Evolutionary conservation across 2,329 filamentous ascomycete species (phyloP).

Genomic region (Rugonectria rugulosa): DNA sequence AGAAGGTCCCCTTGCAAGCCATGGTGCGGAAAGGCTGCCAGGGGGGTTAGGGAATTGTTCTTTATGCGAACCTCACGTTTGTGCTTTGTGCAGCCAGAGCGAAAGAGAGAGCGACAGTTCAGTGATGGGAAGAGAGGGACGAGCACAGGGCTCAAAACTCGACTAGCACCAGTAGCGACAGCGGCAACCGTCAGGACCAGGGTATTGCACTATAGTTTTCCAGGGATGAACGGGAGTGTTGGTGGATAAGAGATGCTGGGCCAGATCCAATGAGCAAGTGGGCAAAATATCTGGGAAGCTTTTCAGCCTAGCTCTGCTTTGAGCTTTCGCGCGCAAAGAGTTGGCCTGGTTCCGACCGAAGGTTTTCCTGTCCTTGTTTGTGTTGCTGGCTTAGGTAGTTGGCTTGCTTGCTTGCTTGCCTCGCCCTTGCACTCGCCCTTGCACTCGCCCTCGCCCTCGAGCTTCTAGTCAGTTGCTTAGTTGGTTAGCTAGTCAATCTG

Average conservation of each 20-base stretch:
- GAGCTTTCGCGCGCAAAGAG: not conserved
- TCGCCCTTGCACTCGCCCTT: too few species aligned
- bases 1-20: too few species aligned
- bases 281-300: slow-evolving; percentile 2
- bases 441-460: too few species aligned
- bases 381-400: too few species aligned
- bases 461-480: slow-evolving; percentile 1
- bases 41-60: slow-evolving; percentile 23
- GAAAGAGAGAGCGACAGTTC: too few species aligned
- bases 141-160: not conserved
- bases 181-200: not conserved
- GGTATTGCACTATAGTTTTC: not conserved
- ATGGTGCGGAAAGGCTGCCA: slow-evolving; percentile 8
- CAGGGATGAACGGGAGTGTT: slow-evolving; percentile 14
- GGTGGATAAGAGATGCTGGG: slow-evolving; percentile 7
- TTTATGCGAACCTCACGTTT: slow-evolving; percentile 38
- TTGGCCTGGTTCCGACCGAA: not conserved
- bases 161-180: not conserved
- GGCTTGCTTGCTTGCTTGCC: too few species aligned
- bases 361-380: not conserved
- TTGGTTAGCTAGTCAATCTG: too few species aligned
- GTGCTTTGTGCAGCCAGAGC: slow-evolving; percentile 37
- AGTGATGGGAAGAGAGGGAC: not conserved
- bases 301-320: not conserved
- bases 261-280: slow-evolving; percentile 1